Evolutionary conservation across 169 alveolate genomes (phyloP), one percentile per base, ranked within the genome.

Genomic region (Plasmodium relictum): DNA sequence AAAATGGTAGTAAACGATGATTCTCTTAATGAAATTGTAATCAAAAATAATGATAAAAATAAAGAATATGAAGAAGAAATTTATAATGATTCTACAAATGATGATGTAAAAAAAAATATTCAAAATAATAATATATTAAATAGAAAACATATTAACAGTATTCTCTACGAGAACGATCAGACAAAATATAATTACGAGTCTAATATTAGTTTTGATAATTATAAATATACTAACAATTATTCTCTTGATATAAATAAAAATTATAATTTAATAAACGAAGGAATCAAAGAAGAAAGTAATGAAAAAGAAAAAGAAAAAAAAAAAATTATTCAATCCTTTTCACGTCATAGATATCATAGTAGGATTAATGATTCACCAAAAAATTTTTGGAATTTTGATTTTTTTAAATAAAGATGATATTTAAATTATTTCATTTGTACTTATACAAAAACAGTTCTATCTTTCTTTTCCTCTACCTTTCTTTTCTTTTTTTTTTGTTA

Each of bases 301-400:
- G 56, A 45, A 65, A 78, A 78, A 45, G 80, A 78, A 78, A 78
- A 50, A 10, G 66, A 78, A 41, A 78, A 78, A 78, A 66, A 78
- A 50, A 66, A 63, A 65, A 44, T 68, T 39, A 78, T 78, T 16
- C 89, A 78, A 63, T 31, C 89, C 8, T 65, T 41, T 78, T 78
- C 89, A 20, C 89, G 89, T 8, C 89, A 78, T 16, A 78, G 89
- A 20, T 78, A 65, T 78, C 89, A 78, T 78, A 78, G 69, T 42
- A 78, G 66, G 52, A 58, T 78, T 78, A 78, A 78, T 78, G 89
- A 78, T 68, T 78, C 89, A n/a, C 89, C 89, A 14, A 26, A 78
- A 78, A 78, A 78, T 78, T 78, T 78, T 70, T 78, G 89, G 89
- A 65, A 73, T 44, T 78, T 78, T 22, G 89, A 78, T 78, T 78